Base-by-base conservation (phyloP, 2,329 filamentous ascomycete genomes). In the Scytalidium sp. region DNA sequence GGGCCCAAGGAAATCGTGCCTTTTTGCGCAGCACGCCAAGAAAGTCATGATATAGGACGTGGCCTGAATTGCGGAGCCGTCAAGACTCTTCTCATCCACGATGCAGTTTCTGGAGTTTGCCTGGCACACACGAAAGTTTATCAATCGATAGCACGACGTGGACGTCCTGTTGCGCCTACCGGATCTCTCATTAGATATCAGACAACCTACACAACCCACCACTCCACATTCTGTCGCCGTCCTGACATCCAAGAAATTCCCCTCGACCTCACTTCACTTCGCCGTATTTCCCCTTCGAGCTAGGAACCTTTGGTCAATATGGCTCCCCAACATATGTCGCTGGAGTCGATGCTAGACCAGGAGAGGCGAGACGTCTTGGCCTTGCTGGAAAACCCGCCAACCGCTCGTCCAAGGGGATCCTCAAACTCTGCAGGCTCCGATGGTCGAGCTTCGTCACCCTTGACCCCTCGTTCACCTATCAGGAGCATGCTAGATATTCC, bases 341-440 rank as follows among this genome's bases (percentile, higher is more conserved):
- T 92, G 62, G 88, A 90, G 70, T 81, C 85, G 44, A 81, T 85
- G 57, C 75, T 91, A 55, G 88, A 91, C 64, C 85, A 90, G 73
- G 88, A 93, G 74, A 80, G 87, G 54, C 76, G 78, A 55, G 87
- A 90, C 69, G 84, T 91, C 36, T 74, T 90, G 57, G 83, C 83
- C 43, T 72, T 90, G 53, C 74, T 90, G 40, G 84, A 87, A 65
- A 54, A 53, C 17, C 49, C 46, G 19, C 43, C 55, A n/a, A 23
- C 21, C 25, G 27, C 19, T 42, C 51, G 52, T 46, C 19, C 54
- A 4, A 52, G 56, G 64, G 61, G 59, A 36, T 55, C 64, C 48
- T 55, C 62, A 53, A 61, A 60, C 57, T 57, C 66, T 43, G 44
- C 47, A 39, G 65, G 66, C 29, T 62, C 69, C 50, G 54, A 62